Evolutionary conservation across 345 rosid genomes (phyloP).

Genomic region (Chamaenerion angustifolium): DNA sequence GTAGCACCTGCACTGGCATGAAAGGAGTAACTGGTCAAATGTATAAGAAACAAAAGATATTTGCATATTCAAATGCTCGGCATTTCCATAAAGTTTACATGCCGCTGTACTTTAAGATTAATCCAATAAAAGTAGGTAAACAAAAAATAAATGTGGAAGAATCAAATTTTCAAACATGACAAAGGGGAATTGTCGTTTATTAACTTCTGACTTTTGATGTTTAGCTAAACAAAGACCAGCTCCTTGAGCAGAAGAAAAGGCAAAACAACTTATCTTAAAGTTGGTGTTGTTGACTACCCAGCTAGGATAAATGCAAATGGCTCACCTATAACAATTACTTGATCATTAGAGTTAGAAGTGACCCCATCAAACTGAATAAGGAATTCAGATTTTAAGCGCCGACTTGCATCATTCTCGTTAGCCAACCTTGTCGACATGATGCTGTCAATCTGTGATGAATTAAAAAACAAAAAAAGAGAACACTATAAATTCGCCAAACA

Average conservation of each 20-base stretch:
- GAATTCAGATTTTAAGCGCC: conserved; percentile 90
- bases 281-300: too few relatives aligned
- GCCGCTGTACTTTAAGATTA: too few relatives aligned
- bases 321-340: conserved; percentile 83
- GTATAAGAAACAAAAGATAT: not conserved
- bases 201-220: too few relatives aligned
- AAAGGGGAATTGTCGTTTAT: too few relatives aligned
- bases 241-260: not conserved
- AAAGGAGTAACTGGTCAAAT: not conserved
- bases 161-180: too few relatives aligned
- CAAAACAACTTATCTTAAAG: not conserved
- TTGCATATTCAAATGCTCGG: too few relatives aligned
- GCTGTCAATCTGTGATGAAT: conserved; percentile 67
- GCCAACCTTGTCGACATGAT: conserved; percentile 78
- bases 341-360: conserved; percentile 69
- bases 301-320: not conserved
- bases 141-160: too few relatives aligned
- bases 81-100: too few relatives aligned
- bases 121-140: too few relatives aligned
- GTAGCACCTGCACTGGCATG: conserved; percentile 62
- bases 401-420: conserved; percentile 87
- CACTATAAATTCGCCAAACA: not conserved
- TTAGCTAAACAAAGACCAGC: too few relatives aligned
- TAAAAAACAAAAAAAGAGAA: too few relatives aligned
- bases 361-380: conserved; percentile 92